Conservation (phyloP, 202 grass and related monocot genomes). For the Panicum virgatum region DNA sequence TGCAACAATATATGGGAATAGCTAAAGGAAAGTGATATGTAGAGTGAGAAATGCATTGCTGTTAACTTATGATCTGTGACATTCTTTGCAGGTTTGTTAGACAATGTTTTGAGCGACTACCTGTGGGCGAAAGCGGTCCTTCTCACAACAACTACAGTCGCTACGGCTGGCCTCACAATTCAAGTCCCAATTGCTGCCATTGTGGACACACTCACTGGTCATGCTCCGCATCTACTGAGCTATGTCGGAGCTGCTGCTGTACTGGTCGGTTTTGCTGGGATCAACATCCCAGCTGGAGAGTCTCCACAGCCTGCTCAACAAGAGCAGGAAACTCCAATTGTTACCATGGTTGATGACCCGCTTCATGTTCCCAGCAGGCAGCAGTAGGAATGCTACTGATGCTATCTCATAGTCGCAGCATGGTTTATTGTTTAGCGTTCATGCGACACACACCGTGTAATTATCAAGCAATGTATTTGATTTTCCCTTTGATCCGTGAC, state of each 20-base stretch:
- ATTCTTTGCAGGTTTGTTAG: slow-evolving; percentile 72
- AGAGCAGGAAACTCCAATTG: slow-evolving; percentile 48
- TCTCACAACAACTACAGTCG: slow-evolving; percentile 92
- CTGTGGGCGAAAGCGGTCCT: slow-evolving; percentile 91
- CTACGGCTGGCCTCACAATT: slow-evolving; percentile 89
- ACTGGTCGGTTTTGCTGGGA: slow-evolving; percentile 83
- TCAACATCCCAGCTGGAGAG: slow-evolving; percentile 65
- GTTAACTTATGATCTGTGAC: slow-evolving; percentile 9
- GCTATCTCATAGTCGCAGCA: slow-evolving; percentile 5
- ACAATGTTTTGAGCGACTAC: slow-evolving; percentile 96
- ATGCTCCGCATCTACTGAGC: slow-evolving; percentile 71
- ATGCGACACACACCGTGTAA: not conserved
- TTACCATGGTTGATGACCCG: slow-evolving; percentile 41
- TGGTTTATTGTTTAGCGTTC: not conserved
- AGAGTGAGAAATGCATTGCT: not conserved
- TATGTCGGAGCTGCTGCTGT: slow-evolving; percentile 79
- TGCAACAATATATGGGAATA: not conserved
- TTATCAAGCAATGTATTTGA: not conserved
- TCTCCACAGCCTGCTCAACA: slow-evolving; percentile 40
- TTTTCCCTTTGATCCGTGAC: not conserved
- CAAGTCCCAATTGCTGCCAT: slow-evolving; percentile 95
- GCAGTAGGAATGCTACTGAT: slow-evolving; percentile 27
- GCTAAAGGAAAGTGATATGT: not conserved
- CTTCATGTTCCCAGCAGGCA: slow-evolving; percentile 31
- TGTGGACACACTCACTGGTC: slow-evolving; percentile 72